Evolutionary conservation across 495 filamentous ascomycete species (phyloP), one percentile per base, ranked within the genome.

Genomic region (Xylaria cubensis): DNA sequence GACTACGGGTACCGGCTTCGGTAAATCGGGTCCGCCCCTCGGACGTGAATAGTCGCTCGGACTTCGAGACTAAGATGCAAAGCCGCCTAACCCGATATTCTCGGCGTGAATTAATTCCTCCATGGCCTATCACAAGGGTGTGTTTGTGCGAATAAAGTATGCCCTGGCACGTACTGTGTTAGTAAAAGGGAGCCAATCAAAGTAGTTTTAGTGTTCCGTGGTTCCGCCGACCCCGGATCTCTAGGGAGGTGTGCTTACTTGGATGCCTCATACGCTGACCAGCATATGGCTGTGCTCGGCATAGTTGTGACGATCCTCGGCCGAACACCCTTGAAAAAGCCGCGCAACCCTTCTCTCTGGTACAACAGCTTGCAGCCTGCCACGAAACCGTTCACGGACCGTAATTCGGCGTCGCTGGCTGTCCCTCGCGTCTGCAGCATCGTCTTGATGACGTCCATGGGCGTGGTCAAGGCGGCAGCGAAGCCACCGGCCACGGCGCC

Each of bases 241-340:
- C 15, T 1, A 39, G 44, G 21, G 59, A 42, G 9, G 24, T 8
- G 9, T 59, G 84, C 86, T 75, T 75, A 88, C 86, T 88, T 89
- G 65, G 85, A 89, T 61, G 86, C 86, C 74, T 89, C 87, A 75
- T 84, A 85, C 61, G 88, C 93, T 71, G 87, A 94, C 95, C 96
- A 99, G 86, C 96, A 99, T 76, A 99, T 99, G 5, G 96, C 96
- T 44, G 96, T 98, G 82, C 94, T 97, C 29, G 96, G 96, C 93
- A 98, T 98, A 12, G 96, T 97, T 3, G 95, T 97, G 72, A 99
- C 89, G 46, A 99, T 93, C 69, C 96, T 87, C 64, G 96, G 97
- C 75, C 93, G 88, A 78, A 97, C 88, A 26, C 96, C 96, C 74
- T 95, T 94, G 78, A 97, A 93, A 83, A 98, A 99, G 9, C 96